These are phyloP conservation scores for Euphorbia pulcherrima DNA, from an alignment of 345 rosid species.

Conservation along the genomic window DNA sequence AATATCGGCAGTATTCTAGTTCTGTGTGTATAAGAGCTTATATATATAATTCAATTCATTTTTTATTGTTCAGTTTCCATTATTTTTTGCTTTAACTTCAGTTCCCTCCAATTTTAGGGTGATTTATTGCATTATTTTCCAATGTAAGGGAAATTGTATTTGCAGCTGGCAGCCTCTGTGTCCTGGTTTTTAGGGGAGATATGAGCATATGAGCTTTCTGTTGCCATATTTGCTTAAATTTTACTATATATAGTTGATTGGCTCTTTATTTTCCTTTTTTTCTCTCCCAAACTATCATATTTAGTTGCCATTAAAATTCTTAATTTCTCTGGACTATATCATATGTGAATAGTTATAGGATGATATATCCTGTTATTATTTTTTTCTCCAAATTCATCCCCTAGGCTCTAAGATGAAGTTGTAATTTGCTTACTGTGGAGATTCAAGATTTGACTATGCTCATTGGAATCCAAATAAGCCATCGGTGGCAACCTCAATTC, in stretches of 20 bases:
- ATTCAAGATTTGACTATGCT: background rate
- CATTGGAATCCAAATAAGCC: background rate
- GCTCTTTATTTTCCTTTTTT: no score
- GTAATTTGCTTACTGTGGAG: background rate
- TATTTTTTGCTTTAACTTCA: background rate
- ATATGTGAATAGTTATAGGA: background rate
- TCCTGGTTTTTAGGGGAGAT: background rate
- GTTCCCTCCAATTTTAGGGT: background rate
- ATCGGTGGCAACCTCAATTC: background rate
- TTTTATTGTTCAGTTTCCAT: background rate
- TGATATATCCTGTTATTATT: background rate
- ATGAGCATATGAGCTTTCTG: background rate
- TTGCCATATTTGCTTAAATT: background rate
- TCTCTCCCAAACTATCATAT: no score
- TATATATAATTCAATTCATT: background rate
- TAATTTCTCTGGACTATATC: background rate
- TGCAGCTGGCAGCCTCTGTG: background rate
- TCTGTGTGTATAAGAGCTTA: background rate
- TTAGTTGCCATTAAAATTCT: background rate
- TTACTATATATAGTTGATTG: background rate
- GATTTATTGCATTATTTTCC: background rate
- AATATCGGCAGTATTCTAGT: background rate
- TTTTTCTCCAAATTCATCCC: background rate
- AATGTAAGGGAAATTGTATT: background rate
- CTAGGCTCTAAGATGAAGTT: background rate